phyloP scores from a whole-genome alignment of 2,329 filamentous ascomycete species.

The Dichotomopilus funicola region DNA sequence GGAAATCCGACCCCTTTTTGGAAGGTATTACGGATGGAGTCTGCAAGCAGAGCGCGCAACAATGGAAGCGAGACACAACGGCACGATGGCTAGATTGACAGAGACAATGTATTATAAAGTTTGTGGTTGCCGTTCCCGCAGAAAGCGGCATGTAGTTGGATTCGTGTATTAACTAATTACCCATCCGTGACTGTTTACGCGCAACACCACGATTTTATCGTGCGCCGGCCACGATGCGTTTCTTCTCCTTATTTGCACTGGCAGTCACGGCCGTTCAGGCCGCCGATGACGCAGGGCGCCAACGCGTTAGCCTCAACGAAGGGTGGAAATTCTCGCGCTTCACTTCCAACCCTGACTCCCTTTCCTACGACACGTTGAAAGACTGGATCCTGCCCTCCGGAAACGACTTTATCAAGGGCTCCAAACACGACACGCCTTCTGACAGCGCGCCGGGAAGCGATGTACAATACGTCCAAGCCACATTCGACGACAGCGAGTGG shows the following conservation, averaged over 20 bases:
- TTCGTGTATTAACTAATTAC: neutral
- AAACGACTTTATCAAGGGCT: slow-evolving; percentile 26
- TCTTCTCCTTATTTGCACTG: neutral
- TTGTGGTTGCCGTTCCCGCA: too few species aligned
- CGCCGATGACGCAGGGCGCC: slow-evolving; percentile 1
- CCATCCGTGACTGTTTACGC: neutral
- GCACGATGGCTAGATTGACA: too few species aligned
- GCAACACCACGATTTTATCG: neutral
- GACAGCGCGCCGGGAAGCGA: slow-evolving; percentile 19
- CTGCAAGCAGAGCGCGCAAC: too few species aligned
- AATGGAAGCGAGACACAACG: too few species aligned
- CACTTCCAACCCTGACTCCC: slow-evolving; percentile 14
- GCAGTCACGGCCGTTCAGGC: neutral
- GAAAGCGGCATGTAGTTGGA: neutral
- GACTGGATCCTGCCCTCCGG: slow-evolving; percentile 30
- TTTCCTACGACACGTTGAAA: slow-evolving; percentile 24
- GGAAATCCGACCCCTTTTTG: too few species aligned
- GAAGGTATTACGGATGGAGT: too few species aligned
- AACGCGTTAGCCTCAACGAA: slow-evolving; percentile 17
- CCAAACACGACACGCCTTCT: slow-evolving; percentile 21
- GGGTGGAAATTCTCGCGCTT: slow-evolving; percentile 20
- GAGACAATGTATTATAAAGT: too few species aligned
- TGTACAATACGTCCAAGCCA: slow-evolving; percentile 25
- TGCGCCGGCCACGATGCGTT: neutral
- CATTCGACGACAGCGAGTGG: slow-evolving; percentile 37